phyloP scores from a whole-genome alignment of 2,329 filamentous ascomycete species.

The Zasmidium cellare region DNA sequence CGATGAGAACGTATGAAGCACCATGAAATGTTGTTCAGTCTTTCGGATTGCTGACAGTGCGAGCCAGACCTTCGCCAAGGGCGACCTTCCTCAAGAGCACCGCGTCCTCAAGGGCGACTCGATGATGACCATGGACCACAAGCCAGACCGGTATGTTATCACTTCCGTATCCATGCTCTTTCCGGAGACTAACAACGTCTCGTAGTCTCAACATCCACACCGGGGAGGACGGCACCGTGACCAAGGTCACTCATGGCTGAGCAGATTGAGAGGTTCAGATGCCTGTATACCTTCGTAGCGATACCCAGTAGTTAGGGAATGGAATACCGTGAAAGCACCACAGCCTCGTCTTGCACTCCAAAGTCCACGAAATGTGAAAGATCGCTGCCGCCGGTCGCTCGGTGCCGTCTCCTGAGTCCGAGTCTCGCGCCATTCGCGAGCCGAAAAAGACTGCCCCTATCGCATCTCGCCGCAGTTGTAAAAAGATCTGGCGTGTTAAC shows the following conservation, averaged over 20 bases:
- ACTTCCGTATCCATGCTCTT: neutral
- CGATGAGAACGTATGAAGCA: conserved; percentile 43
- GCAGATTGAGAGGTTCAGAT: neutral
- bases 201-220: conserved; percentile 51
- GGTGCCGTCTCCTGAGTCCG: too few species aligned
- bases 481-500: too few species aligned
- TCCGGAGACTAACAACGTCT: neutral
- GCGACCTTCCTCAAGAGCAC: conserved; percentile 50
- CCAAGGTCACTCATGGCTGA: conserved; percentile 49
- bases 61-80: conserved; percentile 51
- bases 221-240: conserved; percentile 49
- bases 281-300: neutral
- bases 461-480: too few species aligned
- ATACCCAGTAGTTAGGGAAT: neutral
- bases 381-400: too few species aligned
- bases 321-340: too few species aligned
- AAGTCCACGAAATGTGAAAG: too few species aligned
- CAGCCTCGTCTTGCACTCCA: too few species aligned
- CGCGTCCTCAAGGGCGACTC: conserved; percentile 48
- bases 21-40: too few species aligned
- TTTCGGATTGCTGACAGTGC: neutral
- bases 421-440: too few species aligned
- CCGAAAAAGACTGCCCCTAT: too few species aligned
- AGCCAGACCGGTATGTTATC: conserved; percentile 42
- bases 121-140: conserved; percentile 49